Evolutionary conservation across 2,329 filamentous ascomycete species (phyloP).

Genomic region (Scleromitrula shiraiana): DNA sequence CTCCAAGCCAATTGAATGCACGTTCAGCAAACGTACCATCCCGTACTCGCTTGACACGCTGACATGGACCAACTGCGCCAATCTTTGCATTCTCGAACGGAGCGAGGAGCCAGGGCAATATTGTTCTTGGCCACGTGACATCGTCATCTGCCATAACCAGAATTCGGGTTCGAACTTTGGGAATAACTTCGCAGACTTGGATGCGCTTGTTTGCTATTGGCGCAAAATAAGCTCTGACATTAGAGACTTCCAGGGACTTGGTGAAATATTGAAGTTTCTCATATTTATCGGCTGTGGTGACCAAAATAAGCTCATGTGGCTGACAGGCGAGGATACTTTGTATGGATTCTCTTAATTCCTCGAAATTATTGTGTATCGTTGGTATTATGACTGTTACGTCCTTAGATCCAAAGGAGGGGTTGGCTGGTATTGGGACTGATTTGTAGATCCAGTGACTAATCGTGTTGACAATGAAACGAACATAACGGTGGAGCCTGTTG

Average conservation of each 20-base stretch:
- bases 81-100: constrained; percentile 80
- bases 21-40: constrained; percentile 49
- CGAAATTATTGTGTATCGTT: constrained; percentile 79
- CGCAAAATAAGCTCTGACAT: constrained; percentile 67
- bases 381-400: constrained; percentile 94
- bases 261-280: constrained; percentile 60
- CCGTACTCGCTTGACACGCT: constrained; percentile 65
- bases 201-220: constrained; percentile 90
- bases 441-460: constrained; percentile 81
- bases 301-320: constrained; percentile 68
- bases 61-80: constrained; percentile 87
- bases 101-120: constrained; percentile 85
- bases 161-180: constrained; percentile 72
- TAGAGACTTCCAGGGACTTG: constrained; percentile 48
- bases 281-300: constrained; percentile 77
- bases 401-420: constrained; percentile 57
- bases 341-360: constrained; percentile 75
- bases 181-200: constrained; percentile 86
- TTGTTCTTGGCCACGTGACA: constrained; percentile 80
- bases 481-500: constrained; percentile 74
- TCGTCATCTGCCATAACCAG: constrained; percentile 95
- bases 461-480: constrained; percentile 77
- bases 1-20: constrained; percentile 83
- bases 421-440: constrained; percentile 72
- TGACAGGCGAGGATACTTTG: constrained; percentile 65